Evolutionary conservation across 768 basidiomycete species (phyloP), one percentile per base, ranked within the genome.

Genomic region (Pulveroboletus sp.): DNA sequence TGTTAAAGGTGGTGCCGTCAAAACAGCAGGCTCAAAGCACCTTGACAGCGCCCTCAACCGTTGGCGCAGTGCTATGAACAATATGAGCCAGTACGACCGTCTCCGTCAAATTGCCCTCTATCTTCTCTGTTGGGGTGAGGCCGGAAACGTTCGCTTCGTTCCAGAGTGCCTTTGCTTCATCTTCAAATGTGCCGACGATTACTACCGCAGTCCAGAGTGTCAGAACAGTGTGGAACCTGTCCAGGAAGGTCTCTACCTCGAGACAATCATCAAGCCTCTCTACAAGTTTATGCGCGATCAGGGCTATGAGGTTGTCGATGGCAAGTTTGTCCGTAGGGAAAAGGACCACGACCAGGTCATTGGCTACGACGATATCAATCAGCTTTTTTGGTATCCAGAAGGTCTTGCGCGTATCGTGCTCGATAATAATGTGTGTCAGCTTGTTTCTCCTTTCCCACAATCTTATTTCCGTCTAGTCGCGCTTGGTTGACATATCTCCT

Each of bases 101-200:
- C 80, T 98, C 35, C 87, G 97, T 13, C 97, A 99, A 69, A 82
- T 99, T 53, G 94, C 97, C 3, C 84, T 99, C 35, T 99, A 86
- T 67, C 80, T 99, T 43, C 80, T 99, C 38, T 97, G 94, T 66
- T 99, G 97, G 97, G 97, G 94, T 46, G 97, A 99, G 71, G 97
- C 86, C 0, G 94, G 93, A 45, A 97, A 98, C 63, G 90, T 99
- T 42, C 87, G 97, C 52, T 98, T 98, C 71, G 87, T 92, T 19
- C 94, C 97, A 11, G 97, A 99, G 65, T 91, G 89, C 59, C 72
- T 99, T 40, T 97, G 95, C 76, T 99, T 98, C 80, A 95, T 99
- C 64, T 98, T 98, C 85, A 99, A 99, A 72, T 99, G 97, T 63
- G 97, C 97, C 49, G 97, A 99, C 69, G 97, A 99, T 72, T 98